Evolutionary conservation across 495 filamentous ascomycete species (phyloP), one percentile per base, ranked within the genome.

Genomic region (Tricharina praecox): DNA sequence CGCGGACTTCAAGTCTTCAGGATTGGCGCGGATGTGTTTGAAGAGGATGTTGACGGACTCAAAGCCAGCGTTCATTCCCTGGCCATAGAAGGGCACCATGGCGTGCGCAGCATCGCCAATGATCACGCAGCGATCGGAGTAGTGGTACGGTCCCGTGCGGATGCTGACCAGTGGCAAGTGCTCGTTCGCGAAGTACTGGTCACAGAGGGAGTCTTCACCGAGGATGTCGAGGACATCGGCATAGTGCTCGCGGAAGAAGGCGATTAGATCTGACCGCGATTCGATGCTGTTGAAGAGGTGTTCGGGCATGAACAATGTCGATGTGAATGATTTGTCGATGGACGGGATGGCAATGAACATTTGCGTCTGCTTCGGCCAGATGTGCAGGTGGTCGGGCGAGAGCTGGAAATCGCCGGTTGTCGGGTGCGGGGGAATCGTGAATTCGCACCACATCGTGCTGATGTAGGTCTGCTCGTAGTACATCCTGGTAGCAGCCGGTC

Each of bases 331-430:
- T 49, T 81, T 81, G 61, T 96, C 86, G 71, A 77, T 67, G 43
- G 78, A 84, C 0, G 90, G 88, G 21, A 99, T 82, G 16, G 90
- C 90, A 55, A 99, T 96, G 64, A 99, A 99, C 90, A 99, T 96
- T 60, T 85, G 82, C 10, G 83, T 74, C 51, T 76, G 76, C 19
- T 80, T 84, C 0, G 90, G 90, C 90, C 90, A 99, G 64, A 99
- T 99, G 62, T 99, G 90, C 1, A 99, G 72, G 56, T 96, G 85
- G 60, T 93, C 81, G 13, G 85, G 83, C 0, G 82, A 85, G 46
- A 95, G 82, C 24, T 67, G 67, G 61, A 87, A 99, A 51, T 67
- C 71, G 23, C 72, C 70, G 9, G 69, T 66, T 18, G 64, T 51
- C 11, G 68, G 59, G 0, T 69, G 65, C 0, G 82, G 72, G 1